These are phyloP conservation scores for Cystoisospora suis DNA, from an alignment of 169 alveolate species.

Conservation along the genomic window DNA sequence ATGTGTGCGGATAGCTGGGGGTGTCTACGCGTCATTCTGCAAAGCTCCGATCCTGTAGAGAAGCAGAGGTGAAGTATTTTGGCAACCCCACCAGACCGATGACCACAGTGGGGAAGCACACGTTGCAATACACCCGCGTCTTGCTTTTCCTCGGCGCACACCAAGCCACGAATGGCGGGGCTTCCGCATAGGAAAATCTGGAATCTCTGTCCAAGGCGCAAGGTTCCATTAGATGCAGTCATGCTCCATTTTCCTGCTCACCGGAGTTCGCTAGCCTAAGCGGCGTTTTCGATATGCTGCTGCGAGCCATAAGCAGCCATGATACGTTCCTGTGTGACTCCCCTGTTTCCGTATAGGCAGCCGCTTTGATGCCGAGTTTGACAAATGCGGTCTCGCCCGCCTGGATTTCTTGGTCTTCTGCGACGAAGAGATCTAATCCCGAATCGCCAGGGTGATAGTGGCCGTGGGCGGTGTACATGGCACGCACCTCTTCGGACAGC, in stretches of 20 bases:
- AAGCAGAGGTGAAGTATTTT: no score
- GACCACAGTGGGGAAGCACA: no score
- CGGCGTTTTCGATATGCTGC: slow-evolving; percentile 90
- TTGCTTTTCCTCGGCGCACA: no score
- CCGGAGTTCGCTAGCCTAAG: slow-evolving; percentile 87
- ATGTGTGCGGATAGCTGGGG: no score
- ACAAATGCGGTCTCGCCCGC: slow-evolving; percentile 84
- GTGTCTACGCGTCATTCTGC: no score
- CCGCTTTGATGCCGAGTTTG: slow-evolving; percentile 86
- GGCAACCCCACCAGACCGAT: no score
- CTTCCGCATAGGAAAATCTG: not conserved
- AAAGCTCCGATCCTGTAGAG: no score
- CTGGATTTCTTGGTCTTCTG: slow-evolving; percentile 81
- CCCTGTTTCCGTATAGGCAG: slow-evolving; percentile 76
- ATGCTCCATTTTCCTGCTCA: slow-evolving; percentile 32
- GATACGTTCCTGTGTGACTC: slow-evolving; percentile 44
- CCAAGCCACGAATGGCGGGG: not conserved
- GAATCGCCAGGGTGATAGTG: slow-evolving; percentile 89
- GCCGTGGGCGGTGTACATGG: slow-evolving; percentile 70
- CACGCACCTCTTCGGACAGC: slow-evolving; percentile 33
- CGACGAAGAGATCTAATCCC: slow-evolving; percentile 88
- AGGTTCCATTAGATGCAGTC: no score
- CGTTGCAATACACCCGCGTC: no score
- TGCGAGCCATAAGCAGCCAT: slow-evolving; percentile 86
- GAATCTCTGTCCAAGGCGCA: no score